Evolutionary conservation across 345 rosid genomes (phyloP).

Genomic region (Populus simonii): DNA sequence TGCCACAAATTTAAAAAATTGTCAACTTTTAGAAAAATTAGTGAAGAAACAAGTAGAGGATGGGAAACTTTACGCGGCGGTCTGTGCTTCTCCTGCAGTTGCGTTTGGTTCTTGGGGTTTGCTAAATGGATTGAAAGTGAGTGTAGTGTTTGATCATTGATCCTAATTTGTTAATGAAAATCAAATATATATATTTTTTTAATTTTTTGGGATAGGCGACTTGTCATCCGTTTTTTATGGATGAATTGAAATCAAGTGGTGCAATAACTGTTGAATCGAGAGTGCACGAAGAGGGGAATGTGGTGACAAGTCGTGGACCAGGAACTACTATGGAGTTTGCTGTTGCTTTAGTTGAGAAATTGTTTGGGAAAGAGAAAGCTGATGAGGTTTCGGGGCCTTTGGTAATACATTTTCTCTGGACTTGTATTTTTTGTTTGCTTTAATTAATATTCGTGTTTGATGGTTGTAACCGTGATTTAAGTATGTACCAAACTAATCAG

Average conservation of each 20-base stretch:
- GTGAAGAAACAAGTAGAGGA: constrained; percentile 73
- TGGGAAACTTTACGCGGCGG: constrained; percentile 74
- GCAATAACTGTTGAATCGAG: constrained; percentile 76
- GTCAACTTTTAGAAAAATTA: constrained; percentile 57
- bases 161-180: too few relatives aligned
- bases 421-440: background rate
- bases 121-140: constrained; percentile 76
- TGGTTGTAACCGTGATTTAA: too few relatives aligned
- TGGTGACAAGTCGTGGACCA: constrained; percentile 81
- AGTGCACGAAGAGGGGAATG: constrained; percentile 73
- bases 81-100: constrained; percentile 88
- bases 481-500: too few relatives aligned
- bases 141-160: background rate
- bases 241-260: constrained; percentile 58
- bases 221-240: constrained; percentile 80
- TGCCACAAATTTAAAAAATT: constrained; percentile 67
- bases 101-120: constrained; percentile 84
- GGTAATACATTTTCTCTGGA: constrained; percentile 37
- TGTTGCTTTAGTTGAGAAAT: constrained; percentile 59
- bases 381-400: constrained; percentile 62
- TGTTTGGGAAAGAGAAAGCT: constrained; percentile 79
- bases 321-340: constrained; percentile 92
- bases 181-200: too few relatives aligned
- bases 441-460: background rate
- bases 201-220: constrained; percentile 58